These are phyloP conservation scores for Hymenotorrendiella dingleyae DNA, from an alignment of 2,329 filamentous ascomycete species.

Conservation along the genomic window DNA sequence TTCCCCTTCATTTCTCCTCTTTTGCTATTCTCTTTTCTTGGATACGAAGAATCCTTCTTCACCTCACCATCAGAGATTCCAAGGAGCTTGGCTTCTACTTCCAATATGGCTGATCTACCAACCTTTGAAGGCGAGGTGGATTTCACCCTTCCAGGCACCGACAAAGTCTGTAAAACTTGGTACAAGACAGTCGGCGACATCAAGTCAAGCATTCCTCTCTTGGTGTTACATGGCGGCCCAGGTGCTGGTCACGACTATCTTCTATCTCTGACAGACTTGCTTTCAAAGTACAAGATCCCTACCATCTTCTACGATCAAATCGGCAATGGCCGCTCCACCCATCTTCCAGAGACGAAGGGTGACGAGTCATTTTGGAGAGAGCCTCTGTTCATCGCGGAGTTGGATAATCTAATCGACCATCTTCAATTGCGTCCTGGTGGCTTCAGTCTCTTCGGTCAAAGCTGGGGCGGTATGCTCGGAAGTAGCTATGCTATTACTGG, in stretches of 20 bases:
- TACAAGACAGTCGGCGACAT: conserved; percentile 36
- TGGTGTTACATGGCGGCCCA: conserved; percentile 40
- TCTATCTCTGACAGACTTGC: conserved; percentile 34
- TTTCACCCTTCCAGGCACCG: conserved; percentile 30
- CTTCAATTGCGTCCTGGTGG: conserved; percentile 33
- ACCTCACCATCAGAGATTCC: no score
- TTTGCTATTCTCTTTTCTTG: no score
- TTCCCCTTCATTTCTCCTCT: no score
- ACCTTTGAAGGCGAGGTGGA: conserved; percentile 2
- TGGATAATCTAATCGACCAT: conserved; percentile 40
- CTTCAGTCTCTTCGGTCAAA: conserved; percentile 43
- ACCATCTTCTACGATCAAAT: conserved; percentile 50
- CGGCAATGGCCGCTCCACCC: conserved; percentile 44
- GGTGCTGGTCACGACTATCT: conserved; percentile 41
- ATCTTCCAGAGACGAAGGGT: conserved; percentile 39
- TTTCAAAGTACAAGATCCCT: conserved; percentile 34
- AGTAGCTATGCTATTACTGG: conserved; percentile 39
- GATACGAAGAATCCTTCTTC: no score
- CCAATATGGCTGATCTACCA: no score
- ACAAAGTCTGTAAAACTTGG: conserved; percentile 32
- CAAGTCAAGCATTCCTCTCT: conserved; percentile 26
- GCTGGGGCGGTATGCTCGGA: conserved; percentile 48
- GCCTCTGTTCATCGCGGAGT: conserved; percentile 42
- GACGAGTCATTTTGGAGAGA: conserved; percentile 42
- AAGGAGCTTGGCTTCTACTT: no score